These are phyloP conservation scores for Omphalea diandra DNA, from an alignment of 441 rosid genomes.

Conservation along the genomic window DNA sequence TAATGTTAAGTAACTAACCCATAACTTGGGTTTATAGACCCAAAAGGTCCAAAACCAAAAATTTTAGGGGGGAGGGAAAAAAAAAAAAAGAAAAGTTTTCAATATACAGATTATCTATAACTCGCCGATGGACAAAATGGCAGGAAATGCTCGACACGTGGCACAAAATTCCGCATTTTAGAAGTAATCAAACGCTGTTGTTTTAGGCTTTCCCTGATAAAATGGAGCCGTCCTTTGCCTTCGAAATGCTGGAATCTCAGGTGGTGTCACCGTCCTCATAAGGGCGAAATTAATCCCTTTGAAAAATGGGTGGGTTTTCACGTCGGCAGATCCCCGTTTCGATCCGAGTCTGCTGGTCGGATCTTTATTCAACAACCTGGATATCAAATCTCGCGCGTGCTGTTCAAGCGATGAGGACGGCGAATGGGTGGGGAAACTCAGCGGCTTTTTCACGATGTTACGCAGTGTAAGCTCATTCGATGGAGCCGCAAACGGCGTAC, in stretches of 20 bases:
- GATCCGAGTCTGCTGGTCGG: constrained; percentile 64
- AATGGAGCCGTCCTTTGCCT: constrained; percentile 42
- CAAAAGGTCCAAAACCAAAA: neutral
- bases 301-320: constrained; percentile 78
- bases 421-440: constrained; percentile 52
- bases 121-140: constrained; percentile 45
- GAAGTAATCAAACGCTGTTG: constrained; percentile 65
- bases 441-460: constrained; percentile 55
- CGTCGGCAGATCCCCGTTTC: constrained; percentile 57
- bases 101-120: constrained; percentile 34
- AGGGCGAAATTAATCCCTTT: constrained; percentile 71
- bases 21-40: constrained; percentile 18
- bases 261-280: constrained; percentile 68
- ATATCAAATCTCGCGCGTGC: constrained; percentile 58
- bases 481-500: constrained; percentile 69
- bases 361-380: constrained; percentile 60
- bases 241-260: constrained; percentile 48
- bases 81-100: neutral
- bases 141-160: constrained; percentile 35
- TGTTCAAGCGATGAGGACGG: constrained; percentile 48
- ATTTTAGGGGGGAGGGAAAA: too few species aligned
- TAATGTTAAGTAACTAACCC: constrained; percentile 23
- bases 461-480: constrained; percentile 69
- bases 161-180: constrained; percentile 37
- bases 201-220: constrained; percentile 25